A percentile compares a stretch with the other conserved stretches of the same genome.
Conservation (phyloP, 352 stramenopile species). For the Globisporangium cylindrosporum region DNA sequence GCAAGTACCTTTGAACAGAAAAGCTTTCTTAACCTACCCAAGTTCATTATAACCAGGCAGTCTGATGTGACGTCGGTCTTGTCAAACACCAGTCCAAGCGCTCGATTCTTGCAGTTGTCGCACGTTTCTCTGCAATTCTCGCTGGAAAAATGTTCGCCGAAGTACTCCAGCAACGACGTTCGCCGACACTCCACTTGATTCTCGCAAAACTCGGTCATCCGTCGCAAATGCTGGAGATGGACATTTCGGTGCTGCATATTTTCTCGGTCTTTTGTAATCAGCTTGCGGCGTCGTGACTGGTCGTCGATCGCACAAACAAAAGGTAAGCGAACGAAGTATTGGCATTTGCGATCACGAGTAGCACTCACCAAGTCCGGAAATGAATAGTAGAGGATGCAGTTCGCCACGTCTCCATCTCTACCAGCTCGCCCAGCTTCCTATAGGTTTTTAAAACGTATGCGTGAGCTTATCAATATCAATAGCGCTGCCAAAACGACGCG, state of each 20-base stretch:
- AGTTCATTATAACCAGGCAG: slow-evolving; percentile 51
- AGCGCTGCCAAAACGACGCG: not conserved
- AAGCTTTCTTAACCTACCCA: slow-evolving; percentile 40
- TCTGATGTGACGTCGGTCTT: slow-evolving; percentile 78
- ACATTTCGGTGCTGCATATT: slow-evolving; percentile 81
- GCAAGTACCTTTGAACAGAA: not conserved
- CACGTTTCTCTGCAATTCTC: slow-evolving; percentile 73
- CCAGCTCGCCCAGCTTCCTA: slow-evolving; percentile 83
- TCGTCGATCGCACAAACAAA: not conserved
- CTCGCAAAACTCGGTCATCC: slow-evolving; percentile 87
- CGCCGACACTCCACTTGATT: slow-evolving; percentile 86
- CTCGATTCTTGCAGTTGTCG: slow-evolving; percentile 86
- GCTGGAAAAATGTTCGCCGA: slow-evolving; percentile 85
- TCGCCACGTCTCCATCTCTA: slow-evolving; percentile 76
- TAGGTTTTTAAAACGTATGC: not conserved
- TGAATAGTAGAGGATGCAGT: slow-evolving; percentile 88
- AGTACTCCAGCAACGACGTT: slow-evolving; percentile 83
- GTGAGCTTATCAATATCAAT: not conserved
- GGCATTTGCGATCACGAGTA: not conserved
- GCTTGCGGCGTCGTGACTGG: slow-evolving; percentile 60
- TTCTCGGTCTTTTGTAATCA: slow-evolving; percentile 79
- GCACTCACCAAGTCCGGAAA: slow-evolving; percentile 70
- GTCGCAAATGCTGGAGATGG: slow-evolving; percentile 76
- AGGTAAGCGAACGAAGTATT: not conserved
- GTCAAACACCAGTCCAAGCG: slow-evolving; percentile 59